Conservation (phyloP, 2,329 filamentous ascomycete genomes). For the Leptographium radiaticola region DNA sequence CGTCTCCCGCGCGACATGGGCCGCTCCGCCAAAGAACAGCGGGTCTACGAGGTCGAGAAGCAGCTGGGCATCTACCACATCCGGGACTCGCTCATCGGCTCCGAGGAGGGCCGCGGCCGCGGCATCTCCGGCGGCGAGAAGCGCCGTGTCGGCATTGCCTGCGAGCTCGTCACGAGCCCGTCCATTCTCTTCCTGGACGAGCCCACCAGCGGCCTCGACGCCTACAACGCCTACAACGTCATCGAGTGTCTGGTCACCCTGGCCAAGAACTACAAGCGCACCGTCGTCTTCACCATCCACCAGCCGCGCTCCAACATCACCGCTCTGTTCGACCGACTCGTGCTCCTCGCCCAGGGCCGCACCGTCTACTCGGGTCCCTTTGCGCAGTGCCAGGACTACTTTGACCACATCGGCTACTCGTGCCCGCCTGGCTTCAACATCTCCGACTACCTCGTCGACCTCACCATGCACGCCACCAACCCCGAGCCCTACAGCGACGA, state of each 20-base stretch:
- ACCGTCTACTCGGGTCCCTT: conserved; percentile 93
- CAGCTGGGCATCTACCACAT: conserved; percentile 93
- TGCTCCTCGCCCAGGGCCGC: conserved; percentile 77
- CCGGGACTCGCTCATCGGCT: conserved; percentile 87
- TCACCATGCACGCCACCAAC: conserved; percentile 84
- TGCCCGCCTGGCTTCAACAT: conserved; percentile 98
- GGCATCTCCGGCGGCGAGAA: conserved; percentile 97
- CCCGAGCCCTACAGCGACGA: conserved; percentile 34
- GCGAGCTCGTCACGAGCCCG: conserved; percentile 91
- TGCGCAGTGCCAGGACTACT: conserved; percentile 77
- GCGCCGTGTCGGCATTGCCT: conserved; percentile 89
- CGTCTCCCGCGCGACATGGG: conserved; percentile 91
- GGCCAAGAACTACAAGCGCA: conserved; percentile 92
- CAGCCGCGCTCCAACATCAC: conserved; percentile 97
- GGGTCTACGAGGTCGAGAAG: conserved; percentile 84
- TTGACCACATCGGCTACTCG: conserved; percentile 79
- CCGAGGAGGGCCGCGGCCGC: conserved; percentile 84
- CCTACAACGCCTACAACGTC: conserved; percentile 96
- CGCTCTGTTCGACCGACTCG: conserved; percentile 86
- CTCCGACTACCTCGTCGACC: conserved; percentile 90
- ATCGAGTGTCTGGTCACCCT: conserved; percentile 90
- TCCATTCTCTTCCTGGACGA: conserved; percentile 96
- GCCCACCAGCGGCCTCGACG: conserved; percentile 88
- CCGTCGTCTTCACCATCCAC: conserved; percentile 96
- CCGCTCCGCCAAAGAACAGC: conserved; percentile 72